Evolutionary conservation across 768 basidiomycete genomes (phyloP).

Genomic region (Panus rudis): DNA sequence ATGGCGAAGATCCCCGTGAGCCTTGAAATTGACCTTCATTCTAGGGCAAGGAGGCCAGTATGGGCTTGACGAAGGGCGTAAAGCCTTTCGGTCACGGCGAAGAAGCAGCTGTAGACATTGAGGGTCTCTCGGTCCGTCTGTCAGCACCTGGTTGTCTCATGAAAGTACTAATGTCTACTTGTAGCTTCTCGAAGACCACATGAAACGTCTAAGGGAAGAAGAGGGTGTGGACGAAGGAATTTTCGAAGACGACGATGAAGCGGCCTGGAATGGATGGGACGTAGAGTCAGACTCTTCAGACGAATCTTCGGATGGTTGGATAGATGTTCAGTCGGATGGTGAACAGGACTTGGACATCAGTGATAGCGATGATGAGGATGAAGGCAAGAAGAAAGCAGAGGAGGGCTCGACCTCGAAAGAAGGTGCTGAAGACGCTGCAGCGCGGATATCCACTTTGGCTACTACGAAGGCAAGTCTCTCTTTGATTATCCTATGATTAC

Average conservation of each 20-base stretch:
- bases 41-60: slow-evolving; percentile 86
- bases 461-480: slow-evolving; percentile 63
- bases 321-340: slow-evolving; percentile 66
- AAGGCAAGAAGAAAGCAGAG: slow-evolving; percentile 13
- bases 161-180: slow-evolving; percentile 1
- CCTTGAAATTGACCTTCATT: no score
- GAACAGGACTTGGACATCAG: slow-evolving; percentile 67
- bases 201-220: slow-evolving; percentile 64
- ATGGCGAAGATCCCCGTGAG: background rate
- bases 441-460: slow-evolving; percentile 58
- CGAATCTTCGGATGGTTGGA: slow-evolving; percentile 65
- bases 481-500: background rate
- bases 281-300: slow-evolving; percentile 63
- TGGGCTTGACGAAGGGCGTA: slow-evolving; percentile 56
- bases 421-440: slow-evolving; percentile 16
- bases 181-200: slow-evolving; percentile 84
- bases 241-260: slow-evolving; percentile 52
- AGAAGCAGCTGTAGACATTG: slow-evolving; percentile 76
- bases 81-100: slow-evolving; percentile 79
- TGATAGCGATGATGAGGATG: slow-evolving; percentile 76
- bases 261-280: slow-evolving; percentile 87
- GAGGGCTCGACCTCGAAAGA: slow-evolving; percentile 42
- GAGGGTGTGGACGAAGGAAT: slow-evolving; percentile 40
- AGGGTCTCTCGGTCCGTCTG: slow-evolving; percentile 71
- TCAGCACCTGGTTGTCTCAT: background rate